Evolutionary conservation across 164 flowering plant genomes (phyloP).

Genomic region (Echeveria elegans): DNA sequence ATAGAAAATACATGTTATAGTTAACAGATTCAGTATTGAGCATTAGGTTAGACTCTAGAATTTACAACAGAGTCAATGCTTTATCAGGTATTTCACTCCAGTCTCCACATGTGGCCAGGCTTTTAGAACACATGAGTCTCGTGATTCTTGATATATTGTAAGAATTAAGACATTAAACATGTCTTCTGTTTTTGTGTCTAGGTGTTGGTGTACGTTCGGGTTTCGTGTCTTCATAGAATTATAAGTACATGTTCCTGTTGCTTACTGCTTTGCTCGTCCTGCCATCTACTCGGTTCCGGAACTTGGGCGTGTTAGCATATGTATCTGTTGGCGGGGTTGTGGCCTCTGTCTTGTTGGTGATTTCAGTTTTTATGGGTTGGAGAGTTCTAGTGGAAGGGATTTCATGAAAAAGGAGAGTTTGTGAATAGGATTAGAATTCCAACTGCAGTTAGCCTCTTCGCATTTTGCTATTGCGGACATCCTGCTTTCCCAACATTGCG

Average conservation of each 20-base stretch:
- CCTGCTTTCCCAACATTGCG: constrained; percentile 43
- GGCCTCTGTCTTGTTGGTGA: constrained; percentile 27
- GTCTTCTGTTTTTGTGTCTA: constrained; percentile 12
- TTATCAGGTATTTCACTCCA: constrained; percentile 22
- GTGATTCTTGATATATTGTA: no score
- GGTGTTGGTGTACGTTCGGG: constrained; percentile 53
- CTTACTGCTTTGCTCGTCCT: constrained; percentile 29
- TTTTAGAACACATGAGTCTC: neutral
- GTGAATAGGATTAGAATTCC: constrained; percentile 31
- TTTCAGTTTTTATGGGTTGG: constrained; percentile 39
- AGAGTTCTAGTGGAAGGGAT: constrained; percentile 39
- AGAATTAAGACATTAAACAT: no score
- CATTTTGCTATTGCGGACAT: constrained; percentile 47
- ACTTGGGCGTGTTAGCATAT: constrained; percentile 33
- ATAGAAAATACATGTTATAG: no score
- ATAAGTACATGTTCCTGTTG: constrained; percentile 29
- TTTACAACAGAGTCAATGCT: constrained; percentile 14
- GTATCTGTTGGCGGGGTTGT: constrained; percentile 47
- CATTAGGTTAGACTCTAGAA: no score
- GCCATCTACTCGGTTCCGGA: constrained; percentile 42
- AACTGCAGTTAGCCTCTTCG: constrained; percentile 32
- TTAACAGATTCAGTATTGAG: no score
- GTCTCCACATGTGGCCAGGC: neutral
- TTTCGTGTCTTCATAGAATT: constrained; percentile 21
- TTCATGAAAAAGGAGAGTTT: constrained; percentile 28